Evolutionary conservation across 2,329 filamentous ascomycete species (phyloP).

Genomic region (Rhytidhysteron rufulum): DNA sequence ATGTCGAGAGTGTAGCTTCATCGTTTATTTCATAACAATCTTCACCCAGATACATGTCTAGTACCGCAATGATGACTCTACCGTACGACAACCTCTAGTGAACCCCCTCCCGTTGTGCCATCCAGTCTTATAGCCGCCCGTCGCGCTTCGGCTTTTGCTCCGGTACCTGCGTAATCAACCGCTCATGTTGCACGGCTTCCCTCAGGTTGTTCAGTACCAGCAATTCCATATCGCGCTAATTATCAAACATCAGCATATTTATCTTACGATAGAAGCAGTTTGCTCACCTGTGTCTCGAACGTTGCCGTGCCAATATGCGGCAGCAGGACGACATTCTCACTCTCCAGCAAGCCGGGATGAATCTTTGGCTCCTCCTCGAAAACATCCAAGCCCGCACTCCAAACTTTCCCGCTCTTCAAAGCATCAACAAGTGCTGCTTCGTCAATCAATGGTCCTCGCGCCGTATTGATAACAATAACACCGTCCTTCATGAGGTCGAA

Average conservation of each 20-base stretch:
- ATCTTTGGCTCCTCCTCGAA: conserved; percentile 56
- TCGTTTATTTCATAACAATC: no score
- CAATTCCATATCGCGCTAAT: conserved; percentile 54
- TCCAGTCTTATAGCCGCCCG: no score
- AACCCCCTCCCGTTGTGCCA: no score
- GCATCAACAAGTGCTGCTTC: conserved; percentile 53
- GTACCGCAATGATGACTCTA: no score
- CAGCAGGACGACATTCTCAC: conserved; percentile 51
- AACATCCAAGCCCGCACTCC: conserved; percentile 54
- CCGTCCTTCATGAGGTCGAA: conserved; percentile 55
- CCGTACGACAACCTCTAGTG: no score
- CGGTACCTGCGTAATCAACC: conserved; percentile 57
- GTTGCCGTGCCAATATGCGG: conserved; percentile 60
- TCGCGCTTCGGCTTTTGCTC: conserved; percentile 49
- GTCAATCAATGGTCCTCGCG: conserved; percentile 55
- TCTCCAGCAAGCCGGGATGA: conserved; percentile 48
- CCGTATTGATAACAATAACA: conserved; percentile 56
- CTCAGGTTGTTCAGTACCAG: conserved; percentile 57
- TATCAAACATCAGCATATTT: conserved; percentile 9
- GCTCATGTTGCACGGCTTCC: conserved; percentile 53
- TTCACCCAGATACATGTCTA: no score
- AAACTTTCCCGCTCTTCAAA: conserved; percentile 52
- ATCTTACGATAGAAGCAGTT: not conserved
- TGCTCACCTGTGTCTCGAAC: conserved; percentile 53
- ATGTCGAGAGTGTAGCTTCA: no score